Evolutionary conservation across 2,329 filamentous ascomycete genomes (phyloP), one percentile per base, ranked within the genome.

Genomic region (Colletotrichum cuscutae): DNA sequence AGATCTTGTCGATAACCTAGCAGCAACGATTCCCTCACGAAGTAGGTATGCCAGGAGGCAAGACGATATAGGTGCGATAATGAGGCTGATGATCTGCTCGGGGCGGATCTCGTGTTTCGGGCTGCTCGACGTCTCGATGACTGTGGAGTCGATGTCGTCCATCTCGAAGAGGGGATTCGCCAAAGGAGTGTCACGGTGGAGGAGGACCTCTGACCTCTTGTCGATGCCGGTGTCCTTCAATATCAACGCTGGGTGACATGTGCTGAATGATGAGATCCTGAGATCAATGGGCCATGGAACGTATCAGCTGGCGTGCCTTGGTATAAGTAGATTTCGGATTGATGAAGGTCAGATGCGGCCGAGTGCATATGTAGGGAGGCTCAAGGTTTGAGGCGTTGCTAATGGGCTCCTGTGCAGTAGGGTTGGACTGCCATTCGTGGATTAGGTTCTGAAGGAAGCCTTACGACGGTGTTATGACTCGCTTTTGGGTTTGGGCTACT

Each of bases 61-160:
- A 3, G n/a, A n/a, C 9, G 56, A 5, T 19, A 67, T 28, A 2
- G 54, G 28, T 19, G 54, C 28, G 24, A 52, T n/a, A n/a, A 52
- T n/a, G 9, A 67, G 19, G n/a, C 64, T 67, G 28, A 67, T 19
- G n/a, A 67, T 19, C 35, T 67, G 64, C n/a, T 67, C 54, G 9
- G 49, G 28, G 8, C 46, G 35, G 11, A 37, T 26, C 7, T 49
- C 22, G 24, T 30, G 22, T 19, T 7, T 26, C 5, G 24, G 58
- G 30, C 22, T 8, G 22, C 57, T 59, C 32, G n/a, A 37, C 24
- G n/a, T 59, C 28, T 15, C 57, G n/a, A 6, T 37, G n/a, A 5
- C 13, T 37, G 11, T 9, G 3, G n/a, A 15, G 5, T 24, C 13
- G 57, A 26, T 15, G 22, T 42, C n/a, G 32, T 26, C 32, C 57